Evolutionary conservation across 345 rosid species (phyloP), one percentile per base, ranked within the genome.

Genomic region (Capsella bursapastoris): DNA sequence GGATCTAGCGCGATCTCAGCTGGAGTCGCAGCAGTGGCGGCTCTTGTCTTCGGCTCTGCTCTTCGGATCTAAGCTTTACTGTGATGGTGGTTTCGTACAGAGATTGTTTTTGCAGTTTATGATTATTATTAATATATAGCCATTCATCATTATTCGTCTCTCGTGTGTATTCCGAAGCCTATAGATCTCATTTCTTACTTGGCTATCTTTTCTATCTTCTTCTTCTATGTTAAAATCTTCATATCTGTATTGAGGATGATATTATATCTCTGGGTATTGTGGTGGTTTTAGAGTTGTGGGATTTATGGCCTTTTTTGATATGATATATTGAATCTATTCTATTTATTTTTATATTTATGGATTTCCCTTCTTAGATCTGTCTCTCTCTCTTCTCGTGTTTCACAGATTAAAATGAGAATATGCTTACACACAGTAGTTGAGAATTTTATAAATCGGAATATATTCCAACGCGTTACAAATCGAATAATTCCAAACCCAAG

Each of bases 41-140:
- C 86, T 73, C 73, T 86, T 7, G 53, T 84, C 40, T 82, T 86
- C 62, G 85, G 90, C 6, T 80, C 86, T 10, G 78, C 79, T 12
- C 79, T 80, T 70, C 74, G 84, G 88, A 86, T 82, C 80, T 90
- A 81, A 88, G 59, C 45, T 34, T 6, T 2, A 0, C 1, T 52
- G 56, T 9, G 74, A 67, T 60, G 64, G 52, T n/a, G 81, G 67
- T 72, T 71, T 72, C 66, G 81, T 78, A 72, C 81, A 66, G 81
- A 78, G 77, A 66, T 52, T 59, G 62, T 43, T 61, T 77, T 70
- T 64, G 56, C 15, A 38, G 51, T 0, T 14, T 35, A 43, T 43
- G 0, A 14, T 31, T 8, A 60, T 69, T 35, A 44, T 44, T 1
- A 27, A 31, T 22, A 22, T 8, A 61, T 70, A 66, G 68, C 53